A percentile compares a stretch with the other conserved stretches of the same genome.
phyloP scores from a whole-genome alignment of 2,329 filamentous ascomycete genomes.

The Rhynchosporium secalis region DNA sequence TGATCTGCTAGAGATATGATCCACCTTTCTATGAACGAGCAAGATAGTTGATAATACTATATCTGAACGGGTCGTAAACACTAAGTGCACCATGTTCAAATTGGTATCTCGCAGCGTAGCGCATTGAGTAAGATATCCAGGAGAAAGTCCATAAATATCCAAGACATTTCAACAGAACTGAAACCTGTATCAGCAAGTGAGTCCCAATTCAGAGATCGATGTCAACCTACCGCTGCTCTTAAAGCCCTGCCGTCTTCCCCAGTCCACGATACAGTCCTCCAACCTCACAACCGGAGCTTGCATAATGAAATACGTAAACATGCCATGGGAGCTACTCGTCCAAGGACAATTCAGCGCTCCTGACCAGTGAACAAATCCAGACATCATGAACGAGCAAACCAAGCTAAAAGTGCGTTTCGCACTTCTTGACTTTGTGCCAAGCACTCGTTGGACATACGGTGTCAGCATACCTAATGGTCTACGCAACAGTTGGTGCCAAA shows the following conservation, averaged over 20 bases:
- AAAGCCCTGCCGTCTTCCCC: conserved; percentile 7
- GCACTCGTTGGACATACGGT: conserved; percentile 5
- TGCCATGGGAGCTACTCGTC: conserved; percentile 13
- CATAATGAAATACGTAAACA: conserved; percentile 20
- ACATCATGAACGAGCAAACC: conserved; percentile 10
- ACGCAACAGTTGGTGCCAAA: conserved; percentile 17
- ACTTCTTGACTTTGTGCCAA: neutral
- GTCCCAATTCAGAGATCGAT: neutral
- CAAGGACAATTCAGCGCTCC: conserved; percentile 16
- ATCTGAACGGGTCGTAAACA: neutral
- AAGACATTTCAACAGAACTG: conserved; percentile 5
- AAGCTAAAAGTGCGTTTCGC: conserved; percentile 1
- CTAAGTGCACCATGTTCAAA: conserved; percentile 15
- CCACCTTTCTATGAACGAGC: neutral
- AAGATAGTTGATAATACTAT: neutral
- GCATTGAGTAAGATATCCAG: conserved; percentile 18
- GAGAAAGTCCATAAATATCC: conserved; percentile 14
- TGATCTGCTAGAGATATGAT: too few species aligned
- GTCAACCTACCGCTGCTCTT: conserved; percentile 3
- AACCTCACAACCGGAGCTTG: conserved; percentile 13
- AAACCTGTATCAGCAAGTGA: neutral
- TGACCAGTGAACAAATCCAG: conserved; percentile 14
- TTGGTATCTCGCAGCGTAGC: conserved; percentile 19
- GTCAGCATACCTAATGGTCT: conserved; percentile 6
- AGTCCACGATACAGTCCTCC: conserved; percentile 16